Percentiles rank a stretch among this genome's conserved stretches.
phyloP scores from a whole-genome alignment of 2,329 filamentous ascomycete genomes.

The Intubia oerlemansii region DNA sequence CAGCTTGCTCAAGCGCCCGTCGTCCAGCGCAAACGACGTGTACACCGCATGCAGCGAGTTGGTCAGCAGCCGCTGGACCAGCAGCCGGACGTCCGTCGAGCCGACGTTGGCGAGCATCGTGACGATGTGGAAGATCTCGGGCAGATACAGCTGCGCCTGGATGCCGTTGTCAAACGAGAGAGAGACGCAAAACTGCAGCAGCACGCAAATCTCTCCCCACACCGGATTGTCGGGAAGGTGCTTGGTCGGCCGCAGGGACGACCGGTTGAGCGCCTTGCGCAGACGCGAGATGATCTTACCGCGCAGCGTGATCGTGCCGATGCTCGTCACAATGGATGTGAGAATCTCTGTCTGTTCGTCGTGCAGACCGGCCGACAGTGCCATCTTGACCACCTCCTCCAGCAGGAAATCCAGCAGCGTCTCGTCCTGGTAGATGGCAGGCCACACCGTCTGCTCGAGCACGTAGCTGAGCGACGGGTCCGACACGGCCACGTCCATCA shows the following conservation, averaged over 20 bases:
- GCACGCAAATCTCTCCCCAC: constrained; percentile 47
- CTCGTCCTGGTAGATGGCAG: constrained; percentile 41
- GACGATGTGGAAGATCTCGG: constrained; percentile 48
- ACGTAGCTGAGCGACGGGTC: constrained; percentile 37
- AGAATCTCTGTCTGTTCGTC: constrained; percentile 38
- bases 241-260: constrained; percentile 43
- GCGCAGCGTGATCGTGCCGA: constrained; percentile 42
- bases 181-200: constrained; percentile 43
- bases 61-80: constrained; percentile 41
- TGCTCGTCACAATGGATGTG: constrained; percentile 38
- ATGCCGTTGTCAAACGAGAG: constrained; percentile 47
- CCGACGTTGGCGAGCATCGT: constrained; percentile 51
- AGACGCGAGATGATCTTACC: constrained; percentile 44
- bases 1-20: constrained; percentile 32
- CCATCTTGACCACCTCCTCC: constrained; percentile 44
- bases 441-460: constrained; percentile 46
- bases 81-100: constrained; percentile 28
- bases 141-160: constrained; percentile 45
- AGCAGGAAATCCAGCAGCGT: constrained; percentile 43
- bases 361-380: constrained; percentile 31
- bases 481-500: constrained; percentile 41
- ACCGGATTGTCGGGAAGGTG: constrained; percentile 44
- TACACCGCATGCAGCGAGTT: constrained; percentile 49
- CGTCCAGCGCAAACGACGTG: constrained; percentile 41
- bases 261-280: constrained; percentile 44